Conservation (phyloP, 2,329 filamentous ascomycete genomes). For the Sporothrix phasma region DNA sequence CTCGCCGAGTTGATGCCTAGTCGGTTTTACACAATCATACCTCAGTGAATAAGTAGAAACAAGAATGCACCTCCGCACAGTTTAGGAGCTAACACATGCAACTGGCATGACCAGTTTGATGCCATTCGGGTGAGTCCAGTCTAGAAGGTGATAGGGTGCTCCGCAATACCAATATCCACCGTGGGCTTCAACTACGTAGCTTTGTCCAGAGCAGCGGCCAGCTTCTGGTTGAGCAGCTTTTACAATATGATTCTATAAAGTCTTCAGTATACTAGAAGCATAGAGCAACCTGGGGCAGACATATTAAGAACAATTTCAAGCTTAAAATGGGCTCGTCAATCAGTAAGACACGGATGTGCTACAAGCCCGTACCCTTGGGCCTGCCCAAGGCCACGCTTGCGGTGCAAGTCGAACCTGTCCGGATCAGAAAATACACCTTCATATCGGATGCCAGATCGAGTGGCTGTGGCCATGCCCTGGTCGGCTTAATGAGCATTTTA, state of each 20-base stretch:
- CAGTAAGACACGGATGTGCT: background rate
- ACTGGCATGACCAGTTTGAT: no score
- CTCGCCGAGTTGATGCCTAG: no score
- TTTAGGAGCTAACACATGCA: no score
- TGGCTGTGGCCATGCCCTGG: background rate
- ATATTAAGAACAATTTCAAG: background rate
- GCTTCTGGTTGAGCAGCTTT: background rate
- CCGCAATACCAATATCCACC: background rate
- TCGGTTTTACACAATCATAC: no score
- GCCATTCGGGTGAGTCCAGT: no score
- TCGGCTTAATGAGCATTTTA: background rate
- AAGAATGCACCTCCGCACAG: no score
- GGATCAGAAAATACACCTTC: background rate
- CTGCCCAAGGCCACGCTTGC: background rate
- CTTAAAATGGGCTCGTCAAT: background rate
- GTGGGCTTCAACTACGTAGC: background rate
- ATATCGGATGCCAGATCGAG: background rate
- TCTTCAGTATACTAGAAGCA: no score
- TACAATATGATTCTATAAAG: background rate
- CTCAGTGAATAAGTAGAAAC: no score
- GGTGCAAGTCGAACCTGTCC: background rate
- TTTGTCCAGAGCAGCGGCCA: background rate
- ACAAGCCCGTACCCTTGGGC: background rate
- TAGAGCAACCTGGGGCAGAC: background rate
- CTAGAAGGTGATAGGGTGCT: background rate